Evolutionary conservation across 2,329 filamentous ascomycete species (phyloP).

Genomic region (Hymenoscyphus linearis): DNA sequence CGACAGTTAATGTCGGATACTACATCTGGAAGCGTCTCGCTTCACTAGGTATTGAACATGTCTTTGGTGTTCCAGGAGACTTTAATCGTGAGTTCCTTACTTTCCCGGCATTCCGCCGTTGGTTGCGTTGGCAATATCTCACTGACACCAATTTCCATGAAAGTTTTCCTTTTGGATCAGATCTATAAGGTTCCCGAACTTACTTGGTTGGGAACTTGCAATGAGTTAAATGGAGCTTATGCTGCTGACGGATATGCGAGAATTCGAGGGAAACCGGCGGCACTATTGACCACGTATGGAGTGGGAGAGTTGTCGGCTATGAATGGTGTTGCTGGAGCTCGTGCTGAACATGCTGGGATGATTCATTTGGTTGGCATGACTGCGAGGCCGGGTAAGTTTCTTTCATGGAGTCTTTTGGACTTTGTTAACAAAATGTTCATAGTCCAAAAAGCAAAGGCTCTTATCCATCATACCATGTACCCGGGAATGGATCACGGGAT

Average conservation of each 20-base stretch:
- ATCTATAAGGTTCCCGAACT: slow-evolving; percentile 43
- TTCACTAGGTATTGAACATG: slow-evolving; percentile 27
- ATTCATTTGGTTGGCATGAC: slow-evolving; percentile 50
- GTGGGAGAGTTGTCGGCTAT: slow-evolving; percentile 52
- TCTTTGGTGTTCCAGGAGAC: slow-evolving; percentile 30
- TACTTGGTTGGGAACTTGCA: slow-evolving; percentile 34
- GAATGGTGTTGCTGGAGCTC: slow-evolving; percentile 54
- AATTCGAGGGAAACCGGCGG: slow-evolving; percentile 41
- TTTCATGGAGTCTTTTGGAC: not conserved
- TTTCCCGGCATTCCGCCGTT: not conserved
- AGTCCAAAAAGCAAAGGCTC: slow-evolving; percentile 38
- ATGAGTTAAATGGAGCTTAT: slow-evolving; percentile 38
- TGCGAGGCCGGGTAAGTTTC: slow-evolving; percentile 17
- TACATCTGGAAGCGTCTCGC: slow-evolving; percentile 28
- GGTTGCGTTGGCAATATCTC: not conserved
- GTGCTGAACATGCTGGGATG: slow-evolving; percentile 49
- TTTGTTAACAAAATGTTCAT: slow-evolving; percentile 3
- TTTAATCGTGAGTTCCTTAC: slow-evolving; percentile 25
- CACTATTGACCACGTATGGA: slow-evolving; percentile 45
- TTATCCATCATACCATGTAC: slow-evolving; percentile 51
- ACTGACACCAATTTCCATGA: slow-evolving; percentile 30
- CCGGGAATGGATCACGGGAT: slow-evolving; percentile 50
- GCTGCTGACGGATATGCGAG: slow-evolving; percentile 48
- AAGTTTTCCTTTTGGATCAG: slow-evolving; percentile 51
- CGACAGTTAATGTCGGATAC: slow-evolving; percentile 23